Evolutionary conservation across 441 rosid genomes (phyloP), one percentile per base, ranked within the genome.

Genomic region (Euphorbia celastroides): DNA sequence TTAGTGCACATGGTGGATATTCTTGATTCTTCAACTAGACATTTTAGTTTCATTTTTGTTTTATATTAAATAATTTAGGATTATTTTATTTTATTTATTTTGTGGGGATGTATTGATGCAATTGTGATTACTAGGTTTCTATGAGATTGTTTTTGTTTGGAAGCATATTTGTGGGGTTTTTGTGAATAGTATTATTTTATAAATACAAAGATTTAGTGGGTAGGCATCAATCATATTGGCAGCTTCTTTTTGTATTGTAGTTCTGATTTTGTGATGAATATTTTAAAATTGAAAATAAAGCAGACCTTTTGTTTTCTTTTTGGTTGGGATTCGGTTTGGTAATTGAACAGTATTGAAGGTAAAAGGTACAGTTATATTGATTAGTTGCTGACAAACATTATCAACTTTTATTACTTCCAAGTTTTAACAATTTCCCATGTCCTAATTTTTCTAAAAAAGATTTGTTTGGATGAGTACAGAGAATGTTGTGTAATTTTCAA

Each of bases 1-100:
- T 72, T 81, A 68, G 79, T n/a, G 73, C 82, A 77, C 77, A 74
- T 81, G 83, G 77, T 65, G 17, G 17, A 31, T 62, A 78, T 70
- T 81, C n/a, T n/a, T n/a, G n/a, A n/a, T n/a, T n/a, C 80, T 72
- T 64, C 54, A 55, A 54, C 25, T 57, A n/a, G n/a, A n/a, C n/a
- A n/a, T n/a, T n/a, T n/a, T n/a, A n/a, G n/a, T n/a, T n/a, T n/a
- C 60, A 16, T 25, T 65, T 57, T 22, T 30, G 6, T 19, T n/a
- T 48, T 19, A 19, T 22, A 31, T 19, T 7, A 25, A n/a, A 20
- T 2, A n/a, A 20, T n/a, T n/a, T 22, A 12, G 5, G 8, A 26
- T 17, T 46, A n/a, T n/a, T n/a, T n/a, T n/a, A 55, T 55, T 55
- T n/a, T 50, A 50, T n/a, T n/a, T 50, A n/a, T n/a, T 50, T 50